These are phyloP conservation scores for Azolla pinnata DNA, from an alignment of 75 land plant species.

Conservation along the genomic window DNA sequence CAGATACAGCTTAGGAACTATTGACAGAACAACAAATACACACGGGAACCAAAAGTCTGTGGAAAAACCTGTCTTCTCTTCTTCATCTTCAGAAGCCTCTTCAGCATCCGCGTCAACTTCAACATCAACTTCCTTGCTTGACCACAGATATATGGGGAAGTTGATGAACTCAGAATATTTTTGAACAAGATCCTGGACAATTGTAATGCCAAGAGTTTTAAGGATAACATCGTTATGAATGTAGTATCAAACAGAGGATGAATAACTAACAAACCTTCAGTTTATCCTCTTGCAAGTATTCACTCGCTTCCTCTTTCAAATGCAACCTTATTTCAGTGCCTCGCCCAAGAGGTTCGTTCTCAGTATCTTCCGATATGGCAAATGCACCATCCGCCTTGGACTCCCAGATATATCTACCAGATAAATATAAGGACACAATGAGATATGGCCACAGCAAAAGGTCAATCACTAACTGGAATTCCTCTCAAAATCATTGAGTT, in stretches of 20 bases:
- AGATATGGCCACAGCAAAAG: no score
- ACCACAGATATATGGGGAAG: conserved; percentile 92
- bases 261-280: conserved; percentile 41
- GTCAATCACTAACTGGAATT: no score
- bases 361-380: conserved; percentile 81
- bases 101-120: conserved; percentile 86
- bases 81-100: conserved; percentile 48
- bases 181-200: conserved; percentile 78
- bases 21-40: not conserved
- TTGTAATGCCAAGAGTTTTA: no score
- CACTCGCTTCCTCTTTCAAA: conserved; percentile 80
- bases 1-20: not conserved
- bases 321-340: conserved; percentile 93
- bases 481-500: no score
- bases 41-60: not conserved
- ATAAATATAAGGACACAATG: no score
- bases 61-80: conserved; percentile 29
- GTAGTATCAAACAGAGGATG: not conserved
- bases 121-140: conserved; percentile 76
- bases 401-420: conserved; percentile 86
- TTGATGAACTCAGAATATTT: conserved; percentile 93
- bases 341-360: conserved; percentile 91
- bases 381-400: conserved; percentile 96
- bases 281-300: conserved; percentile 69
- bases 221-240: no score